Percentiles rank a stretch among this genome's conserved stretches.
phyloP scores from a whole-genome alignment of 805 yeast species.

The Saccharomyces cerevisiae region DNA sequence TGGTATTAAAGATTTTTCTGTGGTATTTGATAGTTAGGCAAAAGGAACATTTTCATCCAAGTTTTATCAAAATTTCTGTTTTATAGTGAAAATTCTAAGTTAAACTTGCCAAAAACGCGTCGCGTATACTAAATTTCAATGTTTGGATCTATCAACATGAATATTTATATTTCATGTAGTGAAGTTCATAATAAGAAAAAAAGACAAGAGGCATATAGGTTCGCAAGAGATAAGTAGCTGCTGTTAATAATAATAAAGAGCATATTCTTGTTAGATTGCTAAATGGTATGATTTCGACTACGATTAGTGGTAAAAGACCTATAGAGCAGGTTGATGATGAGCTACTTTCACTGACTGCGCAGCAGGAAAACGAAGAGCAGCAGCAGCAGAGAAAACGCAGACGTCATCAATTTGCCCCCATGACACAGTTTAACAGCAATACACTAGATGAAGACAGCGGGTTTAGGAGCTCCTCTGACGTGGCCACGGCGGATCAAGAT shows the following conservation, averaged over 20 bases:
- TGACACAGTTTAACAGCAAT: conserved; percentile 20
- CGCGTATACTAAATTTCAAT: background rate
- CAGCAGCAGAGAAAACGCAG: conserved; percentile 14
- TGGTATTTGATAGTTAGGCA: background rate
- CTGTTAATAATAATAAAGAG: background rate
- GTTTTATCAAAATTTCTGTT: background rate
- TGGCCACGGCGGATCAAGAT: background rate
- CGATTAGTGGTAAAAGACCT: conserved; percentile 7
- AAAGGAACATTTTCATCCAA: background rate
- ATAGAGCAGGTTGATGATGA: conserved; percentile 14
- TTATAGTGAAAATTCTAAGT: background rate
- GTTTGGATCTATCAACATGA: background rate
- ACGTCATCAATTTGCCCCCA: conserved; percentile 18
- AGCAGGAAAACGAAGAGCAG: conserved; percentile 6
- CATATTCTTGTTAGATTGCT: background rate
- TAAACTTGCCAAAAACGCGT: background rate
- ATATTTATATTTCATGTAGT: background rate
- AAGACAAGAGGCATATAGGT: background rate
- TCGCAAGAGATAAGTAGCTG: background rate
- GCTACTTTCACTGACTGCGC: conserved; percentile 11
- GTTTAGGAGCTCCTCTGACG: background rate
- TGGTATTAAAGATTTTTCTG: background rate
- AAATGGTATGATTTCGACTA: conserved; percentile 1
- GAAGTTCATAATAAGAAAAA: background rate
- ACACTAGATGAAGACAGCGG: conserved; percentile 3